Evolutionary conservation across 257 asterid species (phyloP).

Genomic region (Jasminum sambac): DNA sequence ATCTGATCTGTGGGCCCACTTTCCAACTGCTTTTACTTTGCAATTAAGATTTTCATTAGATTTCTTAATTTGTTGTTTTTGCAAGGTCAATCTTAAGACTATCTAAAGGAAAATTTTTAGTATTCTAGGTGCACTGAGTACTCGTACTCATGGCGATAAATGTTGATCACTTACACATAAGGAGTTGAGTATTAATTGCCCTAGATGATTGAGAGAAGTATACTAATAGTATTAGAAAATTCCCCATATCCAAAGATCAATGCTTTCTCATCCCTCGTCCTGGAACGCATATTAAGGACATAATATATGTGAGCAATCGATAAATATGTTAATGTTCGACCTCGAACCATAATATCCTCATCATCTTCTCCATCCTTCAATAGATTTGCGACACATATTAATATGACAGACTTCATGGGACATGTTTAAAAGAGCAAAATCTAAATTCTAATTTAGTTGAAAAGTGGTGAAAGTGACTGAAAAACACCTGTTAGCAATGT

Average conservation of each 20-base stretch:
- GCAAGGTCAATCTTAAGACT: no score
- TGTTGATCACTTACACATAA: no score
- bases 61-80: neutral
- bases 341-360: neutral
- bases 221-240: no score
- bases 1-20: neutral
- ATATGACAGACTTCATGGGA: no score
- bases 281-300: neutral
- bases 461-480: neutral
- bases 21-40: slow-evolving; percentile 27
- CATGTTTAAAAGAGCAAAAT: neutral
- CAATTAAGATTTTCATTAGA: slow-evolving; percentile 22
- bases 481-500: neutral
- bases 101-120: no score
- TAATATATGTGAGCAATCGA: neutral
- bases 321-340: no score
- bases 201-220: no score
- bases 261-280: neutral
- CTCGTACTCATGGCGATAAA: no score
- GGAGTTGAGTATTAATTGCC: no score
- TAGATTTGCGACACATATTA: neutral
- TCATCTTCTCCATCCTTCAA: neutral
- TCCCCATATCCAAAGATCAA: neutral
- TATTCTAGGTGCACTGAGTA: no score
- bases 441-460: neutral